Percentiles rank a stretch among this genome's conserved stretches.
These are phyloP conservation scores for Cenchrus fungigraminus DNA, from an alignment of 176 grass and related monocot species.

Conservation along the genomic window DNA sequence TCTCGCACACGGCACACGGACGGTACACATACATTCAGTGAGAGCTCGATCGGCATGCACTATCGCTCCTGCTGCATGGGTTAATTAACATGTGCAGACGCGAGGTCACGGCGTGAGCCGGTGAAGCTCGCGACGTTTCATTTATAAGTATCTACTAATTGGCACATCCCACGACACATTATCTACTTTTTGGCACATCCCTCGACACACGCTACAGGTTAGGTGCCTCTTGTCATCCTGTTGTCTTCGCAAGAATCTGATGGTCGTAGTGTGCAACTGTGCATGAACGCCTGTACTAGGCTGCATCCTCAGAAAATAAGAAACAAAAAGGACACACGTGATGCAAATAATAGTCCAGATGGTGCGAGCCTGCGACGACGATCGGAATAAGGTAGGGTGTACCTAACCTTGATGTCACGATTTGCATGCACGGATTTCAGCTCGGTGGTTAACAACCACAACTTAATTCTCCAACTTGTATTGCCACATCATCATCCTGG, in stretches of 20 bases:
- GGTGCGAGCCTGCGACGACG: no score
- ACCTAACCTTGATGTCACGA: slow-evolving; percentile 26
- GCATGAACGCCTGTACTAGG: background rate
- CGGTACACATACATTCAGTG: background rate
- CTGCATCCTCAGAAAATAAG: background rate
- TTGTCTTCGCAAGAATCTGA: background rate
- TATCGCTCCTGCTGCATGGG: background rate
- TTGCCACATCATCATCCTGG: background rate
- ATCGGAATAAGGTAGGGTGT: background rate
- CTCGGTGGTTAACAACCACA: slow-evolving; percentile 18
- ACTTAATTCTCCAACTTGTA: background rate
- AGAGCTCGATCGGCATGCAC: background rate
- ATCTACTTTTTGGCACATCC: no score
- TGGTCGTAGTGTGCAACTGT: background rate
- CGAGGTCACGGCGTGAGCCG: background rate
- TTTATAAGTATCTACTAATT: no score
- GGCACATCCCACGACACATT: no score
- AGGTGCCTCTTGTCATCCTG: background rate
- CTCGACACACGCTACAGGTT: background rate
- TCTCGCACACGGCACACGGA: background rate
- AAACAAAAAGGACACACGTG: slow-evolving; percentile 10
- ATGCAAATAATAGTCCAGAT: background rate
- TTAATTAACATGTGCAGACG: background rate
- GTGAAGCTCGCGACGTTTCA: background rate
- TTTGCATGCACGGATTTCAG: slow-evolving; percentile 15